Evolutionary conservation across 331 rosid genomes (phyloP).

Genomic region (Cydonia oblonga): DNA sequence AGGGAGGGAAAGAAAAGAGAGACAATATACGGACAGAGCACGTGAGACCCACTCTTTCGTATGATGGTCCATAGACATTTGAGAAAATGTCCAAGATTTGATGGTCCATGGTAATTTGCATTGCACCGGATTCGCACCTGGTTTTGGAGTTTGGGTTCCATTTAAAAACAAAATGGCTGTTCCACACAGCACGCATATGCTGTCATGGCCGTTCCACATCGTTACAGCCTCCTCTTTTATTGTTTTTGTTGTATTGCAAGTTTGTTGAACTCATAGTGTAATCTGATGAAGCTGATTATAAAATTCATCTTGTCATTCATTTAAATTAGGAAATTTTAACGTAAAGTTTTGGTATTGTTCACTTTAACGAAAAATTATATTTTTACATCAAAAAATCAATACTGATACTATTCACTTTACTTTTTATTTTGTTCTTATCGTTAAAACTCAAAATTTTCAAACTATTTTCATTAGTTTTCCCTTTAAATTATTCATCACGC

Average conservation of each 20-base stretch:
- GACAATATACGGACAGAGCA: not conserved
- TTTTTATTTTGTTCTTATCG: rapidly evolving
- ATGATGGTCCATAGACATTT: conserved; percentile 15
- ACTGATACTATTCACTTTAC: rapidly evolving
- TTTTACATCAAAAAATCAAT: too few relatives aligned
- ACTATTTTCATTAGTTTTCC: rapidly evolving
- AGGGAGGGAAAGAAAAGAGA: not conserved
- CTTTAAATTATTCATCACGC: not conserved
- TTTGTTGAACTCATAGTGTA: not conserved
- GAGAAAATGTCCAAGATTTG: not conserved
- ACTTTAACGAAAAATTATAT: too few relatives aligned
- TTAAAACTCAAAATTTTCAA: too few relatives aligned
- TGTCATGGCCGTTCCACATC: not conserved
- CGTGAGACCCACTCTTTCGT: conserved; percentile 6
- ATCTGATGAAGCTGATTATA: not conserved
- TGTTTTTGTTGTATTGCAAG: too few relatives aligned
- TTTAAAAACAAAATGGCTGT: not conserved
- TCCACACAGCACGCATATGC: not conserved
- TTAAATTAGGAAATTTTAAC: too few relatives aligned
- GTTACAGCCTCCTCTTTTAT: not conserved
- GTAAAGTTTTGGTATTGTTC: rapidly evolving
- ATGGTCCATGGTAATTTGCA: conserved; percentile 6
- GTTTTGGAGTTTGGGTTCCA: not conserved
- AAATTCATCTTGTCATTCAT: too few relatives aligned
- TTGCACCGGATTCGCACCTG: not conserved